phyloP scores from a whole-genome alignment of 352 stramenopile genomes.

The Globisporangium spinosum region DNA sequence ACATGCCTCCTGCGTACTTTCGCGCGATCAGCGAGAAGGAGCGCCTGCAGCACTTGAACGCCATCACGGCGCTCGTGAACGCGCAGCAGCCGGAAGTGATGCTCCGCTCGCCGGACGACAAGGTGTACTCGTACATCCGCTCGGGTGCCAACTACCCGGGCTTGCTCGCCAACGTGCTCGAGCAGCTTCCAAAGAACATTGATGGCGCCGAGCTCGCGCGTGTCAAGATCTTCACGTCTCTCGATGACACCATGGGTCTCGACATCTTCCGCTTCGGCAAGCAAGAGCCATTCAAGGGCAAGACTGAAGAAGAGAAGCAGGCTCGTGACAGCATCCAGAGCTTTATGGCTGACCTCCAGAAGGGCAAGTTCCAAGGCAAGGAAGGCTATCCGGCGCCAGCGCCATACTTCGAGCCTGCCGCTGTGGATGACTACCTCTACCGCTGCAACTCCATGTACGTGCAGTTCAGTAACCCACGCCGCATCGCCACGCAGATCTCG shows the following conservation, averaged over 20 bases:
- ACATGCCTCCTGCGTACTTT: conserved; percentile 91
- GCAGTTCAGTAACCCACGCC: conserved; percentile 73
- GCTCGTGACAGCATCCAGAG: conserved; percentile 54
- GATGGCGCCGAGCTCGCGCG: conserved; percentile 62
- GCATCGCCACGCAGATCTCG: conserved; percentile 65
- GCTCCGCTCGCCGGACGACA: conserved; percentile 72
- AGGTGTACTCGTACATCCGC: conserved; percentile 81
- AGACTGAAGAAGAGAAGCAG: conserved; percentile 50
- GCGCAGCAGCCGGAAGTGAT: conserved; percentile 78
- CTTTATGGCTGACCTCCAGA: conserved; percentile 73
- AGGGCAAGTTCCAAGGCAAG: conserved; percentile 61
- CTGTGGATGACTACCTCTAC: conserved; percentile 63
- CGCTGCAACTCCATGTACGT: conserved; percentile 82
- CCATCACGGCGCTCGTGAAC: conserved; percentile 77
- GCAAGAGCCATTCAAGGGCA: conserved; percentile 68
- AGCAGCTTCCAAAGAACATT: conserved; percentile 62
- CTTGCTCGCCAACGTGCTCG: conserved; percentile 64
- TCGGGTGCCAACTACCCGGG: conserved; percentile 74
- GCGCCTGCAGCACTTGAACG: conserved; percentile 83
- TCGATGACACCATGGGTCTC: conserved; percentile 80
- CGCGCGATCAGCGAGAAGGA: conserved; percentile 80
- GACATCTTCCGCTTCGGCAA: conserved; percentile 86
- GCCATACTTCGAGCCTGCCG: conserved; percentile 53
- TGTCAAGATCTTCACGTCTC: conserved; percentile 89
- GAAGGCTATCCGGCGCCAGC: conserved; percentile 49